A percentile compares a stretch with the other conserved stretches of the same genome.
Evolutionary conservation across 345 rosid genomes (phyloP).

Genomic region (Melastoma malabathricum): DNA sequence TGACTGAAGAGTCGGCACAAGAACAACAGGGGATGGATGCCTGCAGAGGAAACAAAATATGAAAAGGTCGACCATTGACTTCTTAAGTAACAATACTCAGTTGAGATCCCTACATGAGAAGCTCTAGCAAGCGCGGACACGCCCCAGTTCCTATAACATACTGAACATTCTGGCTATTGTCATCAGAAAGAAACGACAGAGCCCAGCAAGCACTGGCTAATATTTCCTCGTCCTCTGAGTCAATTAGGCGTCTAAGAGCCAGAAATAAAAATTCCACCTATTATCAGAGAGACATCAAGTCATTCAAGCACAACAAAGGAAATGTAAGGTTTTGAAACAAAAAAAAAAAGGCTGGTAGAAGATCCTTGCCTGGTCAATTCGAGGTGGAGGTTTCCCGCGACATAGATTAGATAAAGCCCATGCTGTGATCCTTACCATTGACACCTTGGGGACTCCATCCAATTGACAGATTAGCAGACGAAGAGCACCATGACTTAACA

Average conservation of each 20-base stretch:
- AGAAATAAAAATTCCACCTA: slow-evolving; percentile 26
- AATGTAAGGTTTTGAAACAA: not conserved
- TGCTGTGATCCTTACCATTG: slow-evolving; percentile 27
- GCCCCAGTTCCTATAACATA: slow-evolving; percentile 25
- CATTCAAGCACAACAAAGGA: not conserved
- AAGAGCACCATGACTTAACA: slow-evolving; percentile 32
- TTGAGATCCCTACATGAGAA: slow-evolving; percentile 17
- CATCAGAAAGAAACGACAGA: slow-evolving; percentile 28
- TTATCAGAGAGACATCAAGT: slow-evolving; percentile 5
- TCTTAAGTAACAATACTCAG: not conserved
- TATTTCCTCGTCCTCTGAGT: slow-evolving; percentile 21
- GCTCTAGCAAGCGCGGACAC: slow-evolving; percentile 23
- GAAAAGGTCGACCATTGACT: not conserved
- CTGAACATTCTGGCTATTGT: slow-evolving; percentile 23
- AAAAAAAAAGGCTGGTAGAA: not conserved
- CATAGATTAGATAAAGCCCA: slow-evolving; percentile 49
- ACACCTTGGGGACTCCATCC: slow-evolving; percentile 24
- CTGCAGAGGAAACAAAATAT: slow-evolving; percentile 20
- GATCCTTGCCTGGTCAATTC: slow-evolving; percentile 26
- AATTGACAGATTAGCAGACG: slow-evolving; percentile 28
- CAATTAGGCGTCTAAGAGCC: slow-evolving; percentile 13
- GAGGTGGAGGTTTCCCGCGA: slow-evolving; percentile 37
- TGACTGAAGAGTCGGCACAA: slow-evolving; percentile 61
- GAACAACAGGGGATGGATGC: slow-evolving; percentile 55
- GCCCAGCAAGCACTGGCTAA: slow-evolving; percentile 30